Percentiles rank a stretch among this genome's conserved stretches.
Evolutionary conservation across 1,139 yeast genomes (phyloP).

Genomic region (Candida dubliniensis): DNA sequence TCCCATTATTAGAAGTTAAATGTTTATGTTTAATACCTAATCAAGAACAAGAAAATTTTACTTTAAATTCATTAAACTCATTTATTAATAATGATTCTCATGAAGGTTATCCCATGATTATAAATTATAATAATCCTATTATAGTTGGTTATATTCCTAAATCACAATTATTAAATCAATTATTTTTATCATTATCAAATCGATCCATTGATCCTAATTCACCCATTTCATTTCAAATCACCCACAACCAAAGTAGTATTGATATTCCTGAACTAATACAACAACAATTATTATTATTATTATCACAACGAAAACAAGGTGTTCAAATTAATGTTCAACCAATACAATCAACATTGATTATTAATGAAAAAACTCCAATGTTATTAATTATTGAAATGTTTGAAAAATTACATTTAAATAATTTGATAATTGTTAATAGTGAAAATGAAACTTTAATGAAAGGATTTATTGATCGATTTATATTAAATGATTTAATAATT

Average conservation of each 20-base stretch:
- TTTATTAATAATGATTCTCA: conserved; percentile 35
- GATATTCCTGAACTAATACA: conserved; percentile 20
- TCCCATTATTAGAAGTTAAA: conserved; percentile 28
- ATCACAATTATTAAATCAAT: conserved; percentile 15
- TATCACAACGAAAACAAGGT: conserved; percentile 21
- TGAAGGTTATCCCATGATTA: conserved; percentile 46
- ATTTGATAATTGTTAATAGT: conserved; percentile 28
- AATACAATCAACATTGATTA: conserved; percentile 23
- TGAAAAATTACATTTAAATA: conserved; percentile 42
- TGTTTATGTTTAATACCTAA: conserved; percentile 33
- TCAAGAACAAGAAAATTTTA: conserved; percentile 20
- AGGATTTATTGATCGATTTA: conserved; percentile 45
- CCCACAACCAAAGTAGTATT: conserved; percentile 22
- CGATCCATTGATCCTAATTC: conserved; percentile 11
- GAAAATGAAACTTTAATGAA: conserved; percentile 23
- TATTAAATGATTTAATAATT: conserved; percentile 32
- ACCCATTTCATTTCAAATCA: conserved; percentile 20
- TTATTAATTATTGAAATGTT: conserved; percentile 39
- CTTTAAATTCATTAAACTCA: conserved; percentile 18
- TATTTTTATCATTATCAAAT: conserved; percentile 18
- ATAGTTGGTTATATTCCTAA: conserved; percentile 41
- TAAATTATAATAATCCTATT: conserved; percentile 26
- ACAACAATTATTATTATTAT: too few species aligned
- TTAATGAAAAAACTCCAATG: conserved; percentile 38
- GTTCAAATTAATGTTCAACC: conserved; percentile 19